phyloP scores from a whole-genome alignment of 164 flowering plant genomes.

The Umbellularia californica region DNA sequence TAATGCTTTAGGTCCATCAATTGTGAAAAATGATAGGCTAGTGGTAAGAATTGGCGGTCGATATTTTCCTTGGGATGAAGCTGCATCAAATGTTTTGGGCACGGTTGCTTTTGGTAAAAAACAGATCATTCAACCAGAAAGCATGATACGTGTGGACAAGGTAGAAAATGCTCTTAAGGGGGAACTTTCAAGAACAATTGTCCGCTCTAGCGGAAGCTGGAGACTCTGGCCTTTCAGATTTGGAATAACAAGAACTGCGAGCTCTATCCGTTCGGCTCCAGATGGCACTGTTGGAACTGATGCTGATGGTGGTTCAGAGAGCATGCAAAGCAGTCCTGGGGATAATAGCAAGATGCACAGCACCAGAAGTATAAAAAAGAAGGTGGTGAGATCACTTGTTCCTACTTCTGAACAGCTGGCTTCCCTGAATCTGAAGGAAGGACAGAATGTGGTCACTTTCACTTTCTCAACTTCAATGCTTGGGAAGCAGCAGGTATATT shows the following conservation, averaged over 20 bases:
- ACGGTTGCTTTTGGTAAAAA: constrained; percentile 33
- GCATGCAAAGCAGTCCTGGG: constrained; percentile 9
- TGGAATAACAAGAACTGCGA: constrained; percentile 37
- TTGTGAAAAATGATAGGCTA: constrained; percentile 41
- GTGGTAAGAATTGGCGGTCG: constrained; percentile 40
- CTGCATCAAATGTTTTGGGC: constrained; percentile 38
- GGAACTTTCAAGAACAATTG: constrained; percentile 32
- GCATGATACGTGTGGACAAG: constrained; percentile 41
- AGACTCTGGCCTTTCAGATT: constrained; percentile 62
- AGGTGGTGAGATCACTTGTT: constrained; percentile 36
- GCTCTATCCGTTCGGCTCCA: constrained; percentile 17
- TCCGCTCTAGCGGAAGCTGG: constrained; percentile 51
- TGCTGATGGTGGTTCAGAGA: constrained; percentile 25
- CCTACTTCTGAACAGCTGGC: constrained; percentile 90
- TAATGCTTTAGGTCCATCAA: constrained; percentile 29
- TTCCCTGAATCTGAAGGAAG: constrained; percentile 78
- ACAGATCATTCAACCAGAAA: constrained; percentile 31
- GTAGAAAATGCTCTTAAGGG: constrained; percentile 34
- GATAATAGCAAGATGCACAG: constrained; percentile 13
- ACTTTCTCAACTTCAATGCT: constrained; percentile 88
- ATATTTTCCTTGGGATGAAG: constrained; percentile 47
- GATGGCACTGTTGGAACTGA: constrained; percentile 14
- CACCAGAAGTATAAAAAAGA: constrained; percentile 36
- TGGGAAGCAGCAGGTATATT: constrained; percentile 82
- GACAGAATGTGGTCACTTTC: constrained; percentile 66